Evolutionary conservation across 2,329 filamentous ascomycete genomes (phyloP).

Genomic region (Blastomyces percursus): DNA sequence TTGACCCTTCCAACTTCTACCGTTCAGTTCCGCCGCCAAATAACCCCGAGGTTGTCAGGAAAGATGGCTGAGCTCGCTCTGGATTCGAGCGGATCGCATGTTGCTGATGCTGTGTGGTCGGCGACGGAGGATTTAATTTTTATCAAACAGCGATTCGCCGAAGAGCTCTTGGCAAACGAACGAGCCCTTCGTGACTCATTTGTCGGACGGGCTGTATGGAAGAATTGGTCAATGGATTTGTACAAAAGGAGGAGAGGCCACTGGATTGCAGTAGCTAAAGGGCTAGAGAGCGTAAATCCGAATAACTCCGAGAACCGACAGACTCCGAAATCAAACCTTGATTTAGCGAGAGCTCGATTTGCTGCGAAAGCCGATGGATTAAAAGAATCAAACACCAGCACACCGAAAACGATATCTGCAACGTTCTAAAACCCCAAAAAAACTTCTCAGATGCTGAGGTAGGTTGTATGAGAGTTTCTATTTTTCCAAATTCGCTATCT

Average conservation of each 20-base stretch:
- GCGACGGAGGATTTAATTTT: conserved; percentile 54
- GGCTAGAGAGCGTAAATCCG: conserved; percentile 26
- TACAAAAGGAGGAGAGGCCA: conserved; percentile 53
- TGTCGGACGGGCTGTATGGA: conserved; percentile 57
- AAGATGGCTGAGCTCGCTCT: conserved; percentile 50
- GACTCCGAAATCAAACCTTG: conserved; percentile 41
- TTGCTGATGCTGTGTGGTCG: conserved; percentile 56
- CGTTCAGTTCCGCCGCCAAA: conserved; percentile 48
- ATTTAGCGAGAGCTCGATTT: conserved; percentile 48
- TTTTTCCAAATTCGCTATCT: not conserved
- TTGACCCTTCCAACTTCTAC: conserved; percentile 45
- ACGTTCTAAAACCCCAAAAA: not conserved
- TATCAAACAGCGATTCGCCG: conserved; percentile 56
- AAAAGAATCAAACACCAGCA: not conserved
- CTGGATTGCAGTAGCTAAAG: conserved; percentile 54
- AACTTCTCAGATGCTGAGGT: not conserved
- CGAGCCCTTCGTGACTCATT: conserved; percentile 51
- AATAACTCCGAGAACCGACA: conserved; percentile 14
- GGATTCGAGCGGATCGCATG: conserved; percentile 53
- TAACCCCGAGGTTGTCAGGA: conserved; percentile 53
- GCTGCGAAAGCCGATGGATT: conserved; percentile 30
- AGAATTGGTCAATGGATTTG: conserved; percentile 63
- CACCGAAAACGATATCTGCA: not conserved
- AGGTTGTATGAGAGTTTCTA: not conserved
- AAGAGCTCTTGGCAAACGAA: conserved; percentile 51